Evolutionary conservation across 768 basidiomycete genomes (phyloP).

Genomic region (Lactarius psammicola): DNA sequence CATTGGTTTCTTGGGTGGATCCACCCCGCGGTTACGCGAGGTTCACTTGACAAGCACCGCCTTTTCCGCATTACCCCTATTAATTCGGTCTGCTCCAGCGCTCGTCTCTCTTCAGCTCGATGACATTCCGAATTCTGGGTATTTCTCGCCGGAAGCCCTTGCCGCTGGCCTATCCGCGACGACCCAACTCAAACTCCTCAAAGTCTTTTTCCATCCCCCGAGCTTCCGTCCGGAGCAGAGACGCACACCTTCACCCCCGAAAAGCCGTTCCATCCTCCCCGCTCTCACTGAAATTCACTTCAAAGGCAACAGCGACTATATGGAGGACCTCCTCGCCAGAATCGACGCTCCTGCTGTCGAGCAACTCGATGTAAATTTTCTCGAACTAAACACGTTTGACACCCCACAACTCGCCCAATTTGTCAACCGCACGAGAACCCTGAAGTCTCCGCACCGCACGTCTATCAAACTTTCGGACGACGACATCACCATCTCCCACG

Average conservation of each 20-base stretch:
- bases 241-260: background rate
- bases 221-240: background rate
- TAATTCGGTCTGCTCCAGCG: slow-evolving; percentile 6
- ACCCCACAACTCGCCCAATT: background rate
- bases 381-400: background rate
- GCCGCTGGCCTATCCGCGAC: background rate
- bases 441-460: background rate
- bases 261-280: background rate
- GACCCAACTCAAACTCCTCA: background rate
- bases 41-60: background rate
- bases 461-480: background rate
- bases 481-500: background rate
- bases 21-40: background rate
- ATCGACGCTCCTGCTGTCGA: slow-evolving; percentile 2
- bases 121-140: background rate
- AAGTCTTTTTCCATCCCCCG: background rate
- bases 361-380: background rate
- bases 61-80: slow-evolving; percentile 5
- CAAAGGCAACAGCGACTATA: background rate
- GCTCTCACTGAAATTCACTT: slow-evolving; percentile 1
- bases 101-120: background rate
- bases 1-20: background rate
- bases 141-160: background rate
- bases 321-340: background rate
- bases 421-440: background rate